phyloP scores from a whole-genome alignment of 441 rosid genomes.

The Pelargonium australe region DNA sequence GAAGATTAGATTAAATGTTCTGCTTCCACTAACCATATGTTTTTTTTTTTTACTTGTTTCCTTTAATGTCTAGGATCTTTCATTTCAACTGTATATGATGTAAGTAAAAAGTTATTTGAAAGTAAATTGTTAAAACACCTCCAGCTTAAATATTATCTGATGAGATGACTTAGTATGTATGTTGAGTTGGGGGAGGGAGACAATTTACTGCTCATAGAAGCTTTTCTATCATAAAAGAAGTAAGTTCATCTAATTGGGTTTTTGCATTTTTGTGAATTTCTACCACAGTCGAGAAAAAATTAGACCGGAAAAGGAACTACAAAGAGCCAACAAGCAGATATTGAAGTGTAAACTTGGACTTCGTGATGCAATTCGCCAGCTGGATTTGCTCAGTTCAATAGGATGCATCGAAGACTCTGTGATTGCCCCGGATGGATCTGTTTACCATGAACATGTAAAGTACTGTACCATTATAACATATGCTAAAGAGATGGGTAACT shows the following conservation, averaged over 20 bases:
- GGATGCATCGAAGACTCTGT: slow-evolving; percentile 81
- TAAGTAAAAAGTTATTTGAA: too few species aligned
- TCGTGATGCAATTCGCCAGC: slow-evolving; percentile 70
- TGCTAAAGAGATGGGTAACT: background rate
- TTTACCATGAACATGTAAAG: slow-evolving; percentile 87
- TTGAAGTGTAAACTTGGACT: slow-evolving; percentile 86
- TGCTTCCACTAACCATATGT: too few species aligned
- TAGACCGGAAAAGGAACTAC: slow-evolving; percentile 80
- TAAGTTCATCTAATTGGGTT: background rate
- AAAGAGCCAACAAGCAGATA: slow-evolving; percentile 78
- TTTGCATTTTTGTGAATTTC: slow-evolving; percentile 2
- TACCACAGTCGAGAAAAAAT: slow-evolving; percentile 83
- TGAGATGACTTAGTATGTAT: too few species aligned
- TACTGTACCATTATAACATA: slow-evolving; percentile 11
- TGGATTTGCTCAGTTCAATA: slow-evolving; percentile 71
- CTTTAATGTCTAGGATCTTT: too few species aligned
- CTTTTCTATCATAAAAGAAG: too few species aligned
- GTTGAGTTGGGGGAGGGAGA: too few species aligned
- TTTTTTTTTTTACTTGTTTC: too few species aligned
- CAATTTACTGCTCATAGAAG: background rate
- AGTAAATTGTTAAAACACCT: too few species aligned
- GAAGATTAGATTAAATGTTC: too few species aligned
- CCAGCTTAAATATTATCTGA: too few species aligned
- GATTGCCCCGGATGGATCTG: slow-evolving; percentile 92
- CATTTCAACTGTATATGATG: too few species aligned